A percentile compares a stretch with the other conserved stretches of the same genome.
Evolutionary conservation across 441 rosid genomes (phyloP).

Genomic region (Adansonia rubrostipa): DNA sequence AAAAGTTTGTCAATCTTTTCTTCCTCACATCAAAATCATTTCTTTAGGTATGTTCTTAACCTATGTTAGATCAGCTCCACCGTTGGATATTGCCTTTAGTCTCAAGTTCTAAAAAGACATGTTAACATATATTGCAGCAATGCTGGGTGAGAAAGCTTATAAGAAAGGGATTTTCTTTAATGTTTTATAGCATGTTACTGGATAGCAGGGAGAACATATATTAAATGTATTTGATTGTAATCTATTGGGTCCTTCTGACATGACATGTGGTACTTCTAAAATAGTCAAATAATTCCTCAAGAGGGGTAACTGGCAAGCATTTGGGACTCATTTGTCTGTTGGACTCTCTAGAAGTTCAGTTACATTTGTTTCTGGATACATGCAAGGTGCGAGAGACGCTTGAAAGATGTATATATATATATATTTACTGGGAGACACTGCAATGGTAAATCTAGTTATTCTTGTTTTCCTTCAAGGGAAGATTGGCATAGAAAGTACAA

Average conservation of each 20-base stretch:
- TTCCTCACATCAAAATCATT: neutral
- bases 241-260: neutral
- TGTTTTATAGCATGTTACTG: neutral
- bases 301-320: neutral
- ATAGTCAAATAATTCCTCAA: neutral
- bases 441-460: too few species aligned
- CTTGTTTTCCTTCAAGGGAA: too few species aligned
- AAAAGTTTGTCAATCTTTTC: neutral
- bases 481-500: neutral
- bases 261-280: neutral
- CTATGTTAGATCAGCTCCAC: neutral
- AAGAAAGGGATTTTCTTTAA: neutral
- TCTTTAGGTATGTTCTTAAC: neutral
- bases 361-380: neutral
- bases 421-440: neutral
- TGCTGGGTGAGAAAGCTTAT: neutral
- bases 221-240: constrained; percentile 1
- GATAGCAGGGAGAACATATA: neutral
- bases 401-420: too few species aligned
- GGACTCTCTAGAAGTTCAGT: constrained; percentile 1
- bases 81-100: constrained; percentile 4
- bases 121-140: neutral
- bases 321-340: constrained; percentile 10
- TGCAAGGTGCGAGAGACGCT: neutral
- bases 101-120: neutral